These are phyloP conservation scores for Colletotrichum coccodes DNA, from an alignment of 2,329 filamentous ascomycete genomes.

Conservation along the genomic window DNA sequence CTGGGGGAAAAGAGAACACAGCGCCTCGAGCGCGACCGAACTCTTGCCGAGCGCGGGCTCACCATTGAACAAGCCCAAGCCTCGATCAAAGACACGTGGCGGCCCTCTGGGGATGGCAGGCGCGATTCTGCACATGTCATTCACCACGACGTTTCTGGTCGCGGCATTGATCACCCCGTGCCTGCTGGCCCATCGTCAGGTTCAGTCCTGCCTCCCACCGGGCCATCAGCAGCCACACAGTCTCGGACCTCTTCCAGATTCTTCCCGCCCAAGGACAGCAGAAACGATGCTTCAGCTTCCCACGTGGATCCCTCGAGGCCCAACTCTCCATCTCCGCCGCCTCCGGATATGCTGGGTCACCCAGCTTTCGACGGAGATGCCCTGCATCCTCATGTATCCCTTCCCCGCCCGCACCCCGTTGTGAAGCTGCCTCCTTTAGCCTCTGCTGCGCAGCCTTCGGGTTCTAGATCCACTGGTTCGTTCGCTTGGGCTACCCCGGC, in stretches of 20 bases:
- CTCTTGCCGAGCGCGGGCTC: slow-evolving; percentile 55
- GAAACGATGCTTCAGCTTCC: slow-evolving; percentile 48
- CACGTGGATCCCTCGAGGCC: slow-evolving; percentile 52
- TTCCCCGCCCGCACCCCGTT: slow-evolving; percentile 77
- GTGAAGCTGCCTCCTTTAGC: slow-evolving; percentile 81
- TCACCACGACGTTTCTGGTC: slow-evolving; percentile 34
- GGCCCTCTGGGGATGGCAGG: slow-evolving; percentile 51
- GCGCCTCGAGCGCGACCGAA: slow-evolving; percentile 53
- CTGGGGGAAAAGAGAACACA: slow-evolving; percentile 50
- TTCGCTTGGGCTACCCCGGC: slow-evolving; percentile 49
- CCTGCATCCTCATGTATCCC: slow-evolving; percentile 72
- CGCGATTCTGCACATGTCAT: slow-evolving; percentile 45
- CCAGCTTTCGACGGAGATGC: slow-evolving; percentile 77
- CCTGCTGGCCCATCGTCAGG: not conserved
- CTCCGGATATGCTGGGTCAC: slow-evolving; percentile 75
- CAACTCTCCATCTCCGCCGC: slow-evolving; percentile 75
- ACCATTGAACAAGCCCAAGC: slow-evolving; percentile 57
- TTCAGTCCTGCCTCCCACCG: not conserved
- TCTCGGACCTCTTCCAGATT: slow-evolving; percentile 70
- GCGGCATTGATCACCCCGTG: not conserved
- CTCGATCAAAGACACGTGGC: slow-evolving; percentile 65
- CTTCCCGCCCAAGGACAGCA: slow-evolving; percentile 66
- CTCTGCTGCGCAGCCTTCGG: slow-evolving; percentile 48
- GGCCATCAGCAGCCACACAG: slow-evolving; percentile 47
- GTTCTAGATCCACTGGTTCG: slow-evolving; percentile 38